Evolutionary conservation across 768 basidiomycete genomes (phyloP).

Genomic region (Tulasnella sp.): DNA sequence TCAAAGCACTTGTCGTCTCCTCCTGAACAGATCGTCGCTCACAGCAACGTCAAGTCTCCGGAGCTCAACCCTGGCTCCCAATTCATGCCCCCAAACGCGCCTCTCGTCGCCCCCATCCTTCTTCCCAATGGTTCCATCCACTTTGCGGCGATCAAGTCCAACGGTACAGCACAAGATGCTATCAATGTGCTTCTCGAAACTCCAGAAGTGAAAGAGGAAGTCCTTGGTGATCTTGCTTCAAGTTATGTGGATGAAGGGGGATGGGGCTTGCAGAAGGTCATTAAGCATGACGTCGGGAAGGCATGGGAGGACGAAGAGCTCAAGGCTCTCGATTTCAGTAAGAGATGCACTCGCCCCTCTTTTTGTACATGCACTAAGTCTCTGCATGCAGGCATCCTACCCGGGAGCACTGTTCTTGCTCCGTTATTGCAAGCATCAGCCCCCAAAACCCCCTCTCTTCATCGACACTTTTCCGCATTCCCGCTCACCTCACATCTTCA

Average conservation of each 20-base stretch:
- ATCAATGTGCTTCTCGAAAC: constrained; percentile 48
- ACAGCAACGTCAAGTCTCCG: background rate
- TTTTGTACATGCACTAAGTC: background rate
- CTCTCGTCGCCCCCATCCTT: constrained; percentile 55
- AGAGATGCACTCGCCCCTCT: constrained; percentile 26
- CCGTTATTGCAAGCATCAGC: background rate
- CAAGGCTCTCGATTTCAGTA: constrained; percentile 60
- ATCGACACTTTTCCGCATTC: constrained; percentile 65
- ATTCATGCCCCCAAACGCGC: constrained; percentile 24
- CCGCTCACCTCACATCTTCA: constrained; percentile 65
- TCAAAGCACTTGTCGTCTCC: background rate
- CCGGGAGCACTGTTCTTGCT: background rate
- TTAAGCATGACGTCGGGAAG: constrained; percentile 54
- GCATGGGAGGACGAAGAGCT: constrained; percentile 72
- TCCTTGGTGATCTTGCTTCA: constrained; percentile 42
- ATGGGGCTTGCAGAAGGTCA: constrained; percentile 68
- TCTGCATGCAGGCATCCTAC: background rate
- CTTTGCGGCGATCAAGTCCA: constrained; percentile 54
- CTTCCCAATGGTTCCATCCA: constrained; percentile 57
- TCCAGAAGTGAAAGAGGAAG: constrained; percentile 50
- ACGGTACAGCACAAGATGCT: constrained; percentile 58
- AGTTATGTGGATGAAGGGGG: constrained; percentile 45
- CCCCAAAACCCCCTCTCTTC: constrained; percentile 28
- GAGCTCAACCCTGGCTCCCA: background rate
- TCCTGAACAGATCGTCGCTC: background rate